Percentiles rank a stretch among this genome's conserved stretches.
phyloP scores from a whole-genome alignment of 257 asterid species.

The Coffea canephora region DNA sequence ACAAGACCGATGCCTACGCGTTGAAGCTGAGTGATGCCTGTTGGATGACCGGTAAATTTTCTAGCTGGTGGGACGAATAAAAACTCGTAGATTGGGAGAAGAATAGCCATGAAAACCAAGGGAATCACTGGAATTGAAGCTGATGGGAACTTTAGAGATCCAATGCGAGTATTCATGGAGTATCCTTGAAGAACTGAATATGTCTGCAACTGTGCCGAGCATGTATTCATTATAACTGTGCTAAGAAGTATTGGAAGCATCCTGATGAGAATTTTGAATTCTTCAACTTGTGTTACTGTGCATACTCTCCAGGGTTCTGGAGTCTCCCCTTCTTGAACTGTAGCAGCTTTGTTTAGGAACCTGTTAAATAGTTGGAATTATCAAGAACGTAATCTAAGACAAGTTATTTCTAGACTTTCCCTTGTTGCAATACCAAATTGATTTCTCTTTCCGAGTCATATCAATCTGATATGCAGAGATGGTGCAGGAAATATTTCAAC shows the following conservation, averaged over 20 bases:
- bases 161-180: conserved; percentile 39
- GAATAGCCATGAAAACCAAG: conserved; percentile 39
- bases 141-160: conserved; percentile 35
- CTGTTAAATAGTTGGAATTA: conserved; percentile 17
- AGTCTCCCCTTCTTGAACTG: neutral
- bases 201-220: conserved; percentile 52
- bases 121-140: conserved; percentile 53
- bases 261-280: conserved; percentile 43
- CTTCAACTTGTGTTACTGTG: conserved; percentile 55
- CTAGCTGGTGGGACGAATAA: conserved; percentile 43
- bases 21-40: conserved; percentile 52
- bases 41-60: conserved; percentile 38
- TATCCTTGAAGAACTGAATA: conserved; percentile 51
- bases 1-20: conserved; percentile 49
- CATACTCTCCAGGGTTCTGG: conserved; percentile 23
- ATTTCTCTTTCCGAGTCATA: too few species aligned
- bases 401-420: neutral
- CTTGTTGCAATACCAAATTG: too few species aligned
- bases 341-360: conserved; percentile 45
- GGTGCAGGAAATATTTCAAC: too few species aligned
- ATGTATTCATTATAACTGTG: conserved; percentile 48
- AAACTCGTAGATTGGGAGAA: conserved; percentile 46
- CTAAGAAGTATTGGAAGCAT: conserved; percentile 47
- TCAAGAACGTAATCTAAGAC: neutral
- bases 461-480: too few species aligned